Conservation (phyloP, 2,329 filamentous ascomycete species). For the Pyricularia pennisetigena region DNA sequence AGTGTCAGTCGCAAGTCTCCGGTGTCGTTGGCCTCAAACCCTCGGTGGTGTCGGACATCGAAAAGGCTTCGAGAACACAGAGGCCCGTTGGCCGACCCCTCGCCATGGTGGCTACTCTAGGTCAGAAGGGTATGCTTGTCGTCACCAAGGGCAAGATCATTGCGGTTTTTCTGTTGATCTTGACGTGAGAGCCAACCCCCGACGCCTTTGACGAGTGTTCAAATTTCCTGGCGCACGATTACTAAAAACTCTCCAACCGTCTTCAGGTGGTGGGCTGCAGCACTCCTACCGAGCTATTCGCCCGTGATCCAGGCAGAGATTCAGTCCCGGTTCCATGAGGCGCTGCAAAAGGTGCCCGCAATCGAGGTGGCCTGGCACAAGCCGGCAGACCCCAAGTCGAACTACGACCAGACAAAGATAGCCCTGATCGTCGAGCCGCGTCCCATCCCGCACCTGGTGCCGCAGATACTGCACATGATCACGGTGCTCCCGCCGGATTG, state of each 20-base stretch:
- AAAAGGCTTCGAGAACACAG: not conserved
- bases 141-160: slow-evolving; percentile 25
- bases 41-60: not conserved
- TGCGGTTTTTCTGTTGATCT: slow-evolving; percentile 21
- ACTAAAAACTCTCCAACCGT: not conserved
- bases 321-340: slow-evolving; percentile 26
- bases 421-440: slow-evolving; percentile 42
- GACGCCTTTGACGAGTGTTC: not conserved
- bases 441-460: slow-evolving; percentile 35
- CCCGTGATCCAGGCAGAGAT: slow-evolving; percentile 29
- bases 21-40: not conserved
- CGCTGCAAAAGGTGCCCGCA: slow-evolving; percentile 26
- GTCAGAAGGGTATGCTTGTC: slow-evolving; percentile 15
- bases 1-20: not conserved
- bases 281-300: slow-evolving; percentile 31
- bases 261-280: slow-evolving; percentile 37
- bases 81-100: not conserved
- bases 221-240: not conserved
- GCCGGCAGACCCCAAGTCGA: slow-evolving; percentile 19
- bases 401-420: slow-evolving; percentile 38
- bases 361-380: slow-evolving; percentile 29
- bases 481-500: slow-evolving; percentile 42
- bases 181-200: slow-evolving; percentile 24
- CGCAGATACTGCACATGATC: slow-evolving; percentile 41
- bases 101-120: slow-evolving; percentile 13